phyloP scores from a whole-genome alignment of 768 basidiomycete genomes.

The Pseudohyphozyma bogoriensis region DNA sequence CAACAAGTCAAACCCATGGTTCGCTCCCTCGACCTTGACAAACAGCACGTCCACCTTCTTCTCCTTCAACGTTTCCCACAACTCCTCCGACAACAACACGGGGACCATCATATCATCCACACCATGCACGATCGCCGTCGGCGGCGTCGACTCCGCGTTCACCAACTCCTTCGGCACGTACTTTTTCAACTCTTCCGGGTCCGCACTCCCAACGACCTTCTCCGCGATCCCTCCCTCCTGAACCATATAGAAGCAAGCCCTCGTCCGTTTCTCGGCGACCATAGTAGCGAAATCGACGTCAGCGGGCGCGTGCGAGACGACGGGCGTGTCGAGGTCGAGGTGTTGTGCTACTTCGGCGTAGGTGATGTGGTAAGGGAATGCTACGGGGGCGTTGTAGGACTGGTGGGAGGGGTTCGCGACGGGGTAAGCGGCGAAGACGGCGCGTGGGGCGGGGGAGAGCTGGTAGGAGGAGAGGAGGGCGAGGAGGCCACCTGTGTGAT shows the following conservation, averaged over 20 bases:
- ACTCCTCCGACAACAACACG: background rate
- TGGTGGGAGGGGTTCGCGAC: slow-evolving; percentile 16
- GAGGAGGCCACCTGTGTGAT: slow-evolving; percentile 7
- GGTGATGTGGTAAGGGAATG: slow-evolving; percentile 15
- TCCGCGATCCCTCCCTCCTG: slow-evolving; percentile 17
- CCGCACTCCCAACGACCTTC: background rate
- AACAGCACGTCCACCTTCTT: slow-evolving; percentile 6
- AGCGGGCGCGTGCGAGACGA: slow-evolving; percentile 22
- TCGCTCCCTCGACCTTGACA: slow-evolving; percentile 10
- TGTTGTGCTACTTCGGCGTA: slow-evolving; percentile 3
- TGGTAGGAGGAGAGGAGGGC: slow-evolving; percentile 15
- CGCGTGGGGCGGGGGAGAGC: slow-evolving; percentile 7
- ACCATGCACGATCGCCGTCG: slow-evolving; percentile 23
- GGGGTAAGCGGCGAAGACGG: slow-evolving; percentile 15
- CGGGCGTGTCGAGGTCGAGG: slow-evolving; percentile 7
- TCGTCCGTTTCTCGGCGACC: slow-evolving; percentile 6
- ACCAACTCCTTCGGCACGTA: slow-evolving; percentile 5
- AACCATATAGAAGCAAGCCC: slow-evolving; percentile 21
- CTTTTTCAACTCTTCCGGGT: background rate
- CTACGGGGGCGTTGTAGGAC: slow-evolving; percentile 14
- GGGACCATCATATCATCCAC: slow-evolving; percentile 20
- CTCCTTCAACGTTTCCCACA: background rate
- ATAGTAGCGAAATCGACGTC: slow-evolving; percentile 22
- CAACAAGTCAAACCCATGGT: slow-evolving; percentile 24
- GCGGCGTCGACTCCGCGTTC: background rate